Evolutionary conservation across 192 early-diverging fungal genomes (phyloP), one percentile per base, ranked within the genome.

Genomic region (Mortierella antarctica): DNA sequence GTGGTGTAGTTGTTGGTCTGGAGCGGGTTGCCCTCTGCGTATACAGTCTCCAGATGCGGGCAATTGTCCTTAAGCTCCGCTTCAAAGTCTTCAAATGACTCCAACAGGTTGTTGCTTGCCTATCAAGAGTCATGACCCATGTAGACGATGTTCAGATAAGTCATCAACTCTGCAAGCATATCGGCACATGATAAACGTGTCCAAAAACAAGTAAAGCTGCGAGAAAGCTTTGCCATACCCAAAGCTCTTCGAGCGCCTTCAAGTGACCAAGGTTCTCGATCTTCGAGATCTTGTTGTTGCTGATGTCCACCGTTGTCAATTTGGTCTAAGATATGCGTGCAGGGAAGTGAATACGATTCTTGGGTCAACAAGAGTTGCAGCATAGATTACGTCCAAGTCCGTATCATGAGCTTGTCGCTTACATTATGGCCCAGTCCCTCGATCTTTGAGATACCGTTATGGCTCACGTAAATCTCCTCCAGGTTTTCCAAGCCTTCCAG

Each of bases 11-110:
- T 88, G 6, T 86, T 78, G n/a, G 73, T 86, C 82, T 99, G 94
- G 65, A 99, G 67, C 5, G 97, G 98, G 78, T 98, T 99, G 54
- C 94, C 93, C 83, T 99, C 98, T 42, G 98, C 86, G 78, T 99
- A 99, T 7, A 98, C 92, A 0, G 97, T 98, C 17, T 89, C 82
- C 67, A 95, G 88, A 2, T 93, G 82, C 23, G 63, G 54, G 50
- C 92, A 88, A 20, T 83, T 63, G 3, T 75, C 85, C 55, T 80
- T 80, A 61, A 98, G 83, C 70, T 94, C 87, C 1, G 61, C 41
- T 70, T 96, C 91, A 45, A 99, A 79, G 59, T 95, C 90, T 17
- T 92, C 91, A 62, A 94, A 95, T 7, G 91, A 90, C 31, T 89
- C 85, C 48, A 99, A 83, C 64, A 90, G 60, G 82, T 97, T 97